Evolutionary conservation across 306 rosid genomes (phyloP).

Genomic region (Dryas octopetala): DNA sequence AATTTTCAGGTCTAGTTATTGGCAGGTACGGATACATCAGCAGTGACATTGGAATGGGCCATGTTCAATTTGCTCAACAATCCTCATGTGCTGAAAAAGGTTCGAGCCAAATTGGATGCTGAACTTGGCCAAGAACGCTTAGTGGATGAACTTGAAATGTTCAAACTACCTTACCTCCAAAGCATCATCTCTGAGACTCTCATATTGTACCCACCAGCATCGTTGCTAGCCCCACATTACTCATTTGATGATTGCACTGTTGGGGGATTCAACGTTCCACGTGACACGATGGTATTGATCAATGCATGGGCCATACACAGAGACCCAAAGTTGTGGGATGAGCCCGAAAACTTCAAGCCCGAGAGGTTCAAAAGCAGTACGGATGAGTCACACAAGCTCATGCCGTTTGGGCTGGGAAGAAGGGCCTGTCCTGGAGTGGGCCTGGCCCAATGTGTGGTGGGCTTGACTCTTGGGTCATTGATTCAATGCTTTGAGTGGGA

Average conservation of each 20-base stretch:
- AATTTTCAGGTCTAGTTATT: slow-evolving; percentile 29
- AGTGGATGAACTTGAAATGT: slow-evolving; percentile 40
- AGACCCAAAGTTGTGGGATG: too few relatives aligned
- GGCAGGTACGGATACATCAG: slow-evolving; percentile 58
- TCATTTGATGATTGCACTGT: slow-evolving; percentile 39
- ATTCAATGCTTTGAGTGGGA: too few relatives aligned
- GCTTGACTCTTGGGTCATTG: too few relatives aligned
- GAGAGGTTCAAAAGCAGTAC: too few relatives aligned
- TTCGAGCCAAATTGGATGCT: slow-evolving; percentile 37
- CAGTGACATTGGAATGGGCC: slow-evolving; percentile 56
- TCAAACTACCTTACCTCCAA: slow-evolving; percentile 41
- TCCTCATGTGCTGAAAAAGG: slow-evolving; percentile 44
- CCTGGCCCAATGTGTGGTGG: too few relatives aligned
- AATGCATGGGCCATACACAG: too few relatives aligned
- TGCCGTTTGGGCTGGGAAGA: too few relatives aligned
- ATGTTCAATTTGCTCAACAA: slow-evolving; percentile 57
- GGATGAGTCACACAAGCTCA: too few relatives aligned
- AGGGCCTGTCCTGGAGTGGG: too few relatives aligned
- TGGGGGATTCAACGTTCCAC: slow-evolving; percentile 33
- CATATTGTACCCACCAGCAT: slow-evolving; percentile 34
- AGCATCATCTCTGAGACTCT: slow-evolving; percentile 41
- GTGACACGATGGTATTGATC: too few relatives aligned
- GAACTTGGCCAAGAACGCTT: slow-evolving; percentile 29
- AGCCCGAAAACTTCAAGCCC: too few relatives aligned
- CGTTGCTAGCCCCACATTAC: slow-evolving; percentile 37